These are phyloP conservation scores for Zoysia japonica DNA, from an alignment of 176 grass and related monocot species.

Conservation along the genomic window DNA sequence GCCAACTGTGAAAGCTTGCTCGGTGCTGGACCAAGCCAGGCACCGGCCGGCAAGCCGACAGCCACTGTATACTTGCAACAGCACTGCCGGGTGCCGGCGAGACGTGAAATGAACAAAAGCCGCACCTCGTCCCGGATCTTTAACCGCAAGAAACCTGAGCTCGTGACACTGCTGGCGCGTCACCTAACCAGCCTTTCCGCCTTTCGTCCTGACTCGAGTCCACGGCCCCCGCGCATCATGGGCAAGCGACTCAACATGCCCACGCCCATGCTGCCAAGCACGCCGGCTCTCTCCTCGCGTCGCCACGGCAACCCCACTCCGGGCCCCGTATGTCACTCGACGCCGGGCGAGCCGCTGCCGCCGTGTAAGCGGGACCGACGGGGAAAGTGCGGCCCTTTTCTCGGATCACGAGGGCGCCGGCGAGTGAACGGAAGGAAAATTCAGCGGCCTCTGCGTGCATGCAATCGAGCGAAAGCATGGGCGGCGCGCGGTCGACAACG, in stretches of 20 bases:
- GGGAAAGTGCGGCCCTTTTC: neutral
- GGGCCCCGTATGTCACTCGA: neutral
- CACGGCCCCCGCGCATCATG: constrained; percentile 3
- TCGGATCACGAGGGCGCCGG: constrained; percentile 8
- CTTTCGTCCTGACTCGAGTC: neutral
- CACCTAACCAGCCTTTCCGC: constrained; percentile 11
- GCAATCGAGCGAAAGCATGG: constrained; percentile 6
- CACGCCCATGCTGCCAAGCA: neutral
- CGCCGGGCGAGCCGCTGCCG: constrained; percentile 7
- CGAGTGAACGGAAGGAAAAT: neutral
- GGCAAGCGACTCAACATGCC: neutral
- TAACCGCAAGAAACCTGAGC: neutral
- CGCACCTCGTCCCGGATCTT: constrained; percentile 5
- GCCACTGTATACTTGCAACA: neutral
- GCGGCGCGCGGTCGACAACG: constrained; percentile 16
- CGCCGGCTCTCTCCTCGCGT: neutral
- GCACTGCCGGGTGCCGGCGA: neutral
- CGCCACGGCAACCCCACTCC: neutral
- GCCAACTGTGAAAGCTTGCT: neutral
- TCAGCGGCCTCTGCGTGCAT: constrained; percentile 23
- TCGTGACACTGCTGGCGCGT: constrained; percentile 5
- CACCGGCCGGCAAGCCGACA: constrained; percentile 3
- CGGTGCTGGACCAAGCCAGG: neutral
- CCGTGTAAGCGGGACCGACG: neutral
- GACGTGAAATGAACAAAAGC: constrained; percentile 4